Conservation (phyloP, 257 asterid genomes). For the Linaria vulgaris region DNA sequence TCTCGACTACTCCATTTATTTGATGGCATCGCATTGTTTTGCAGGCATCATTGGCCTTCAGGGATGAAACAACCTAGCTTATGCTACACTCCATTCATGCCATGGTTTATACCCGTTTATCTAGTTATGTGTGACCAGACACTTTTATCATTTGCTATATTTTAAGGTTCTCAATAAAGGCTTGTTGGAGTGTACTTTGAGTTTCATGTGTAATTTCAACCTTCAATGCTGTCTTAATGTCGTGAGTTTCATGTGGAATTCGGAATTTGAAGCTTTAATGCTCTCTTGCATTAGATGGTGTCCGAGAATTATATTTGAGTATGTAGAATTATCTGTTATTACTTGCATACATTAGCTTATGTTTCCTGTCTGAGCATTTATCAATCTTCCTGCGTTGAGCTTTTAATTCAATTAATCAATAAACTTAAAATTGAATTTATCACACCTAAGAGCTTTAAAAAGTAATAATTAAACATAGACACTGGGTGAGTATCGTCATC, state of each 20-base stretch:
- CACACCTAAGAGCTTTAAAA: no score
- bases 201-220: conserved; percentile 14
- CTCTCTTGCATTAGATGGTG: not conserved
- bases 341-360: no score
- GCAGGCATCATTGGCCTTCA: conserved; percentile 96
- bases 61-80: conserved; percentile 47
- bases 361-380: no score
- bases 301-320: no score
- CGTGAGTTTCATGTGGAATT: not conserved
- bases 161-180: conserved; percentile 27
- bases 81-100: not conserved
- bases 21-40: conserved; percentile 24
- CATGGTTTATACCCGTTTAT: conserved; percentile 1
- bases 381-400: no score
- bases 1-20: not conserved
- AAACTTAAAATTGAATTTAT: no score
- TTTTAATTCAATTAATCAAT: no score
- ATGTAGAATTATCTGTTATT: no score
- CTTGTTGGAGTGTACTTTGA: conserved; percentile 16
- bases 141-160: conserved; percentile 13
- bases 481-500: no score
- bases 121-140: conserved; percentile 20
- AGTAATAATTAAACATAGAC: no score
- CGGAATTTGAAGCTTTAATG: not conserved
- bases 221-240: conserved; percentile 1